Conservation (phyloP, 1,284 basidiomycete species). For the Malassezia slooffiae region DNA sequence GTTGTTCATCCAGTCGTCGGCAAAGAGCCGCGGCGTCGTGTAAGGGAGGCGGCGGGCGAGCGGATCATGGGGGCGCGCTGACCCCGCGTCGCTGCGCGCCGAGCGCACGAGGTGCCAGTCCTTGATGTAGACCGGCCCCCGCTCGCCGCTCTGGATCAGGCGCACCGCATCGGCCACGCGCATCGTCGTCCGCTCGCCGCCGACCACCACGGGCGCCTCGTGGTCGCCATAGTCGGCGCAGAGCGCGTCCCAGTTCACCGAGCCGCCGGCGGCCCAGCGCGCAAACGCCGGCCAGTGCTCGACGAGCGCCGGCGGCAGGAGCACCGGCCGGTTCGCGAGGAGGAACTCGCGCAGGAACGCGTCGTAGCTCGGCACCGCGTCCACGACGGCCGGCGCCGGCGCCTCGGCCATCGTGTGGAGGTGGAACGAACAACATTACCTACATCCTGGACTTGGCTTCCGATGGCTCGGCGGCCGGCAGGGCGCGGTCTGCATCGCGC, state of each 20-base stretch:
- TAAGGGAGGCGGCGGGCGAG: too few relatives aligned
- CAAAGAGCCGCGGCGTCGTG: constrained; percentile 48
- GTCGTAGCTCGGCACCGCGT: constrained; percentile 17
- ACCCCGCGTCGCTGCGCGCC: constrained; percentile 29
- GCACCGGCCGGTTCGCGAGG: constrained; percentile 23
- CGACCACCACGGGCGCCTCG: constrained; percentile 17
- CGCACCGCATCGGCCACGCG: constrained; percentile 15
- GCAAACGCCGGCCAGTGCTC: constrained; percentile 9
- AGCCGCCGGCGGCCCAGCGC: neutral
- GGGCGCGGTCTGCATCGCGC: neutral
- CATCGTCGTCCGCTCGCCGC: constrained; percentile 16
- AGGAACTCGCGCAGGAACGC: constrained; percentile 19
- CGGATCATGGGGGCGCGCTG: neutral
- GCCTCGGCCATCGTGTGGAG: neutral
- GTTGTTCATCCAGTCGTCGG: constrained; percentile 52
- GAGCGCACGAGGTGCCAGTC: constrained; percentile 53
- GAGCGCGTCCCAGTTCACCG: constrained; percentile 17
- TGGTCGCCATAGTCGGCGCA: constrained; percentile 17
- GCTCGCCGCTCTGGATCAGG: constrained; percentile 8
- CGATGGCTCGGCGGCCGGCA: too few relatives aligned
- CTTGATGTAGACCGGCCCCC: constrained; percentile 50
- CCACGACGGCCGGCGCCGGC: neutral
- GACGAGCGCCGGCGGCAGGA: constrained; percentile 20
- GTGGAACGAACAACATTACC: too few relatives aligned
- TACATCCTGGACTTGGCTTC: too few relatives aligned